Base-by-base conservation (phyloP, 2,329 filamentous ascomycete species). In the Sclerotiophoma versabilis region DNA sequence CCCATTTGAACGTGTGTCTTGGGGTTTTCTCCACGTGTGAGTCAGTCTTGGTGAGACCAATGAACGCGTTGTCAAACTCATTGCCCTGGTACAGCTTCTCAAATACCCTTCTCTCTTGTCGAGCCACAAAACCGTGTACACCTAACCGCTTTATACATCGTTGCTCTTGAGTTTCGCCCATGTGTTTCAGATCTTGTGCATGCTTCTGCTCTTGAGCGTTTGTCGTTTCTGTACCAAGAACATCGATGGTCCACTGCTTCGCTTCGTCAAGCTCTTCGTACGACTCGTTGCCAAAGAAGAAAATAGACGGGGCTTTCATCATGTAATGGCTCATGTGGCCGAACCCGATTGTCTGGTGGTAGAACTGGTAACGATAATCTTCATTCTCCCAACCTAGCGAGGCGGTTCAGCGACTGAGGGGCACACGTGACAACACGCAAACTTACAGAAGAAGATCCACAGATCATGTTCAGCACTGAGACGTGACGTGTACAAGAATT, bases 281-380 rank as follows among this genome's bases (percentile, higher is more conserved):
- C 17, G 27, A 22, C 5, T 20, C 30, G 7, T 54, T 26, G 10
- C 22, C 29, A 27, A 54, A 48, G 17, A 48, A 33, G 22, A 36
- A 48, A 8, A 54, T 44, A 25, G 15, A 14, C 1, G 50, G 37
- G 0, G 9, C 29, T n/a, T 41, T 52, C 6, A 10, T 12, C 27
- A 56, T 34, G 14, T 26, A 14, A 15, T 39, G 10, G 17, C 33
- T 38, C 33, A 50, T 14, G 12, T 50, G 20, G 1, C 45, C 45
- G 6, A 55, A 45, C 0, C 52, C 52, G 8, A 9, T 26, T 10
- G 22, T 49, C 22, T 49, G 52, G 11, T 45, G 32, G 15, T 49
- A 50, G 22, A 55, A 55, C 4, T 44, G 12, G 17, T 33, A 19
- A 4, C 52, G 45, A 36, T 20, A 19, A 3, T 34, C 45, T n/a